Evolutionary conservation across 1,284 basidiomycete genomes (phyloP).

Genomic region (Fomitopsis betulina): DNA sequence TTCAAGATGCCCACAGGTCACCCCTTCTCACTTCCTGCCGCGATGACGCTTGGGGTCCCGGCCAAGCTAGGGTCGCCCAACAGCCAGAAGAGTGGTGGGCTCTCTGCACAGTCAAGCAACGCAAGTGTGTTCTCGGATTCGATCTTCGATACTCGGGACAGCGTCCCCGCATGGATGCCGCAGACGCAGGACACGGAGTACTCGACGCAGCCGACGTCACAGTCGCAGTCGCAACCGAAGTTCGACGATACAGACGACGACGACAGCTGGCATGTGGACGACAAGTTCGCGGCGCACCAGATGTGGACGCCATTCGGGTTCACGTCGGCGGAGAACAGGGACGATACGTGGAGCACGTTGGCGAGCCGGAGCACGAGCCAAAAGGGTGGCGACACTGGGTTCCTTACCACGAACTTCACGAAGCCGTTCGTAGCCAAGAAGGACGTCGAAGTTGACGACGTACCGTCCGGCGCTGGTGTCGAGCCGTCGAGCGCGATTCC

Average conservation of each 20-base stretch:
- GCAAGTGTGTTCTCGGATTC: slow-evolving; percentile 45
- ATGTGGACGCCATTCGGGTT: slow-evolving; percentile 51
- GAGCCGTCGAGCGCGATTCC: slow-evolving; percentile 10
- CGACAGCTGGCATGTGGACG: slow-evolving; percentile 69
- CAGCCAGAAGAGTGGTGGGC: slow-evolving; percentile 26
- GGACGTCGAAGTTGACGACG: slow-evolving; percentile 8
- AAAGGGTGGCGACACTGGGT: slow-evolving; percentile 25
- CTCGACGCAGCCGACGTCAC: slow-evolving; percentile 33
- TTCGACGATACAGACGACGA: slow-evolving; percentile 21
- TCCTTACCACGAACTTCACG: slow-evolving; percentile 16
- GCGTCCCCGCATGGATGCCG: slow-evolving; percentile 48
- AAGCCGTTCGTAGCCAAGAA: neutral
- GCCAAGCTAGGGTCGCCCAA: slow-evolving; percentile 26
- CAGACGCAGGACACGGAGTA: slow-evolving; percentile 57
- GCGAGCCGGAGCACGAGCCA: slow-evolving; percentile 34
- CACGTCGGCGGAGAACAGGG: slow-evolving; percentile 34
- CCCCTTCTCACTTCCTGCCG: slow-evolving; percentile 37
- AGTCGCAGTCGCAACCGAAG: slow-evolving; percentile 22
- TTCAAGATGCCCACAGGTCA: slow-evolving; percentile 28
- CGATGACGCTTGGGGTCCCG: slow-evolving; percentile 42
- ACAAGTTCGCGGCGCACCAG: slow-evolving; percentile 47
- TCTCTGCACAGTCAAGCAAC: slow-evolving; percentile 50
- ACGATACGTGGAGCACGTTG: slow-evolving; percentile 68
- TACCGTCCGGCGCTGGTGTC: slow-evolving; percentile 1
- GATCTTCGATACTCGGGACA: slow-evolving; percentile 44